A percentile compares a stretch with the other conserved stretches of the same genome.
Conservation (phyloP, 345 rosid genomes). For the Heritiera fomes region DNA sequence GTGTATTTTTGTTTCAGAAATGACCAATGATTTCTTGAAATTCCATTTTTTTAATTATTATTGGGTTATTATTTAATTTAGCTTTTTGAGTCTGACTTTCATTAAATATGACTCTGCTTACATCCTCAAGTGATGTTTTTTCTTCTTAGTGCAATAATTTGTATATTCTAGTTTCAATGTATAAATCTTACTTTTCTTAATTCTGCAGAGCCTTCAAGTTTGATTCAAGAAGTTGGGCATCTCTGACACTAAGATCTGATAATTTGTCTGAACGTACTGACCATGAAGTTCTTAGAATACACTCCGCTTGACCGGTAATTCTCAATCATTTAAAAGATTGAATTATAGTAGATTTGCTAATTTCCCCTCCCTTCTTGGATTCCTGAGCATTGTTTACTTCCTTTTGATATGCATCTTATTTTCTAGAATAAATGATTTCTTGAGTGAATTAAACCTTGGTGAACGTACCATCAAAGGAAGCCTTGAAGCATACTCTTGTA, state of each 20-base stretch:
- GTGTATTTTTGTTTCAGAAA: background rate
- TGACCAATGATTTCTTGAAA: background rate
- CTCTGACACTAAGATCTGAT: background rate
- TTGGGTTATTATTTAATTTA: background rate
- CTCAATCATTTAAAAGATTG: background rate
- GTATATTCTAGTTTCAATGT: conserved; percentile 5
- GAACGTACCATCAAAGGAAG: conserved; percentile 79
- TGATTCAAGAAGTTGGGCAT: background rate
- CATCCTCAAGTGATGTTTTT: background rate
- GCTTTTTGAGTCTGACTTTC: background rate
- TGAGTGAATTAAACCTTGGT: conserved; percentile 68
- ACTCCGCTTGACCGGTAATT: conserved; percentile 67
- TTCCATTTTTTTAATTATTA: background rate
- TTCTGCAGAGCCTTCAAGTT: background rate
- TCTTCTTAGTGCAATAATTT: background rate
- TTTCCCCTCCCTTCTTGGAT: background rate
- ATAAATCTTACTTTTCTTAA: background rate
- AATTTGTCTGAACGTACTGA: background rate
- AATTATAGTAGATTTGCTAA: background rate
- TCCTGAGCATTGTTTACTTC: background rate
- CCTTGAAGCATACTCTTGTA: conserved; percentile 89
- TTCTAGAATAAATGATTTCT: conserved; percentile 67
- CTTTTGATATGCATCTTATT: background rate
- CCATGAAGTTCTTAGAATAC: conserved; percentile 89
- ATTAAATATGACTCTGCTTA: background rate